Base-by-base conservation (phyloP, 768 basidiomycete genomes). In the Coprinopsis sp. region DNA sequence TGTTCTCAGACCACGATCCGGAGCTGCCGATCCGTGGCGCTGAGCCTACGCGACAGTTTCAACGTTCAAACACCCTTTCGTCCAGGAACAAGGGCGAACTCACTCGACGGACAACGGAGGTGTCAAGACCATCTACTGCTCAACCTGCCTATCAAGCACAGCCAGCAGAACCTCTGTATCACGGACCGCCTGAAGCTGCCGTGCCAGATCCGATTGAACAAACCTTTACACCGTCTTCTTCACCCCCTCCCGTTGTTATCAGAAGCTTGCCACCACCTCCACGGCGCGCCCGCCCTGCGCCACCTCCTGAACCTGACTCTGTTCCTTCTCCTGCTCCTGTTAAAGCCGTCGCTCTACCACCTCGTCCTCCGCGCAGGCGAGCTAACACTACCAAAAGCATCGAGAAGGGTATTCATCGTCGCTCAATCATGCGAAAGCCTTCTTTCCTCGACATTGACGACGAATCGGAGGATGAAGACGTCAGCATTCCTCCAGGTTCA, bases 401-500 rank as follows among this genome's bases (percentile, higher is more conserved):
- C 42, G 36, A 45, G 33, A 36, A 54, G 25, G 22, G 24, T 13
- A 55, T 70, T 34, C 72, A 70, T 47, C 72, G 74, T 37, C 72
- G 68, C 38, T 78, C 77, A 6, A 67, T 86, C 50, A 74, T 82
- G 66, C 72, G 71, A 56, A 84, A 85, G 57, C 79, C 85, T 16
- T 86, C 84, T 1, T 87, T 87, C 61, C 66, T 87, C 38, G 82
- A 86, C 28, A 84, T 87, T 48, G 81, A 76, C 46, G 76, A 75
- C 37, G 74, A 76, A 6, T 61, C 61, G 16, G 69, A 72, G 10
- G 58, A 50, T 37, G 34, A 58, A 57, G 21, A 53, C 38, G 29
- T 22, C 33, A 42, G n/a, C n/a, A n/a, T n/a, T n/a, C n/a, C n/a
- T n/a, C n/a, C n/a, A n/a, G n/a, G n/a, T n/a, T n/a, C n/a, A n/a